phyloP scores from a whole-genome alignment of 2,329 filamentous ascomycete genomes.

The Cercospora beticola region DNA sequence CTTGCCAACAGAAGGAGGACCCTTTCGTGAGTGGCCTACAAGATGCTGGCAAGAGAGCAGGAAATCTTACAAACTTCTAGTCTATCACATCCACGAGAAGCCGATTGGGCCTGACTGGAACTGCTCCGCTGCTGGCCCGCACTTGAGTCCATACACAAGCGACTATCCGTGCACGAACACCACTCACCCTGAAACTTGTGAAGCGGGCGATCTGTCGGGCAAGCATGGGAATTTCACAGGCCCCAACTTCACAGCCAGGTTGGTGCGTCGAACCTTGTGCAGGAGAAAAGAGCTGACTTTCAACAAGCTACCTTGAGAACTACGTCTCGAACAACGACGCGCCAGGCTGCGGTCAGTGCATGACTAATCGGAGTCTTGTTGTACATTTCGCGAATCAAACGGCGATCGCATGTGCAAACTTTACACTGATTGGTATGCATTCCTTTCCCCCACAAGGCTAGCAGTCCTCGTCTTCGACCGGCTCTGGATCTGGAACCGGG shows the following conservation, averaged over 20 bases:
- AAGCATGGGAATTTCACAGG: slow-evolving; percentile 45
- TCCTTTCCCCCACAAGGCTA: slow-evolving; percentile 18
- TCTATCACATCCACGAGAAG: slow-evolving; percentile 49
- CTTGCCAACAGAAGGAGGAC: slow-evolving; percentile 44
- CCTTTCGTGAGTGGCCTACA: slow-evolving; percentile 41
- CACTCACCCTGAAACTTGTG: slow-evolving; percentile 41
- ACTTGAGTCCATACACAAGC: slow-evolving; percentile 47
- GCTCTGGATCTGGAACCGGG: slow-evolving; percentile 9
- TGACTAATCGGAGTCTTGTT: slow-evolving; percentile 52
- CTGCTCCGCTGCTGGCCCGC: slow-evolving; percentile 44
- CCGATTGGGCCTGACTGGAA: slow-evolving; percentile 45
- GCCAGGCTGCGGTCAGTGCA: slow-evolving; percentile 15
- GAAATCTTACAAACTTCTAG: slow-evolving; percentile 25
- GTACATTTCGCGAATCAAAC: slow-evolving; percentile 55
- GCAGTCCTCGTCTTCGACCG: slow-evolving; percentile 7
- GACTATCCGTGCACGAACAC: slow-evolving; percentile 42
- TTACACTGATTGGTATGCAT: slow-evolving; percentile 37
- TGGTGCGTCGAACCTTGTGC: not conserved
- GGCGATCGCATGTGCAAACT: slow-evolving; percentile 59
- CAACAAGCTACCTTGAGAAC: slow-evolving; percentile 48
- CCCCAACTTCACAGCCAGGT: slow-evolving; percentile 36
- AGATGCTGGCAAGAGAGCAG: not conserved
- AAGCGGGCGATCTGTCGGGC: slow-evolving; percentile 48
- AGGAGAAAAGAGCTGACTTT: not conserved
- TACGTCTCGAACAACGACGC: slow-evolving; percentile 44